Evolutionary conservation across 352 stramenopile genomes (phyloP).

Genomic region (Phytophthora quininea): DNA sequence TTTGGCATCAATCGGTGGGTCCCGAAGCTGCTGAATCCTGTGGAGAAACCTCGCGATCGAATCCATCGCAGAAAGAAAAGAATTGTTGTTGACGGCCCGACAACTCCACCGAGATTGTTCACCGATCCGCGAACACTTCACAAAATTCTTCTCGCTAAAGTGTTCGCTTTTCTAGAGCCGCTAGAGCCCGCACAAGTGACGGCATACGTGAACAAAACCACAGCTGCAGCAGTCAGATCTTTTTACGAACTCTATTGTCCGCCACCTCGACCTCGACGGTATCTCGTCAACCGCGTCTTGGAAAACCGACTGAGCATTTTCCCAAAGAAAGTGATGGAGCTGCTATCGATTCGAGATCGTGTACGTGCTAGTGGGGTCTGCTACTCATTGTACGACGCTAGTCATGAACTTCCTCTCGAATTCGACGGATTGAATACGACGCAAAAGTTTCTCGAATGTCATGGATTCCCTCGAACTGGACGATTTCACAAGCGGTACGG

Average conservation of each 20-base stretch:
- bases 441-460: slow-evolving; percentile 25
- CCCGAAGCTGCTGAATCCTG: slow-evolving; percentile 51
- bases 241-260: slow-evolving; percentile 52
- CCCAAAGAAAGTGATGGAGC: slow-evolving; percentile 29
- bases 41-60: slow-evolving; percentile 37
- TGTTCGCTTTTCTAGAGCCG: slow-evolving; percentile 49
- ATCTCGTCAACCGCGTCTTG: slow-evolving; percentile 34
- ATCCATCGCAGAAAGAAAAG: slow-evolving; percentile 44
- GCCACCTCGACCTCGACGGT: slow-evolving; percentile 43
- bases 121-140: slow-evolving; percentile 22
- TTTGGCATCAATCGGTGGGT: slow-evolving; percentile 41
- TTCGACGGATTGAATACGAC: slow-evolving; percentile 13
- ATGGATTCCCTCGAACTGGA: slow-evolving; percentile 18
- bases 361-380: slow-evolving; percentile 38
- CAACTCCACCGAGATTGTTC: slow-evolving; percentile 32
- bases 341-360: slow-evolving; percentile 34
- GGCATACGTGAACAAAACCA: slow-evolving; percentile 43
- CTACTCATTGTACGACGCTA: slow-evolving; percentile 31
- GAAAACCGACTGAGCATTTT: slow-evolving; percentile 19
- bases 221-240: slow-evolving; percentile 27
- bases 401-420: slow-evolving; percentile 35
- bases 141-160: slow-evolving; percentile 28
- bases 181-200: slow-evolving; percentile 35
- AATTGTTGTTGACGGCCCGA: not conserved
- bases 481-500: slow-evolving; percentile 33